Base-by-base conservation (phyloP, 2,329 filamentous ascomycete genomes). In the Ophiostoma quercus region DNA sequence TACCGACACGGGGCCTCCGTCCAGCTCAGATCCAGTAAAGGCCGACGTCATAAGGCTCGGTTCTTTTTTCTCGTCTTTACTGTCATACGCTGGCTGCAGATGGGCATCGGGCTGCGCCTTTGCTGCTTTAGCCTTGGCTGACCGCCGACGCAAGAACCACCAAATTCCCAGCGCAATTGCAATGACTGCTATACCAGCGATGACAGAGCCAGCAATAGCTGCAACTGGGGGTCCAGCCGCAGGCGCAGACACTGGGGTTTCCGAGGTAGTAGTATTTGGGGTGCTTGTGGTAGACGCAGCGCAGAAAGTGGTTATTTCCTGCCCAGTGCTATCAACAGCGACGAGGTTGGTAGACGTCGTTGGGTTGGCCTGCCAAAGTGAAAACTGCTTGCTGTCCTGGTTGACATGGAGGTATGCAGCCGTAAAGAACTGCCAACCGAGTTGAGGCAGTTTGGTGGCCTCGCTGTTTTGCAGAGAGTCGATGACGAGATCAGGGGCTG, bases 391-490 rank as follows among this genome's bases (percentile, higher is more conserved):
- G 11, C 68, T 62, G 37, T 76, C 75, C 47, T 78, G 72, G 69
- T 79, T 76, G 66, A 77, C 73, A 47, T 76, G 72, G 14, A 79
- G 70, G 62, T 79, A 78, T 1, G 76, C 75, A 16, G 74, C 70
- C 7, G 76, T 74, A 19, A 79, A 73, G 70, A 79, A 79, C 22
- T 75, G 72, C 29, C 73, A 71, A 29, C 77, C 77, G 7, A 79
- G 62, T 19, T 71, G 39, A 2, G 74, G 71, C 41, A 78, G 69
- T 41, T 76, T 72, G 29, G 75, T 71, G 19, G 71, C 70, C 25
- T 76, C 75, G 57, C 67, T 63, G 39, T 60, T 66, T 63, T 76
- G 74, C 2, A 78, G 71, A 11, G 74, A 74, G 66, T 75, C 71
- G 63, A 77, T 72, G 51, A 74, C 63, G 8, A 76, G 69, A 68